Base-by-base conservation (phyloP, 179 eudicot genomes). In the Silene noctiflora region DNA sequence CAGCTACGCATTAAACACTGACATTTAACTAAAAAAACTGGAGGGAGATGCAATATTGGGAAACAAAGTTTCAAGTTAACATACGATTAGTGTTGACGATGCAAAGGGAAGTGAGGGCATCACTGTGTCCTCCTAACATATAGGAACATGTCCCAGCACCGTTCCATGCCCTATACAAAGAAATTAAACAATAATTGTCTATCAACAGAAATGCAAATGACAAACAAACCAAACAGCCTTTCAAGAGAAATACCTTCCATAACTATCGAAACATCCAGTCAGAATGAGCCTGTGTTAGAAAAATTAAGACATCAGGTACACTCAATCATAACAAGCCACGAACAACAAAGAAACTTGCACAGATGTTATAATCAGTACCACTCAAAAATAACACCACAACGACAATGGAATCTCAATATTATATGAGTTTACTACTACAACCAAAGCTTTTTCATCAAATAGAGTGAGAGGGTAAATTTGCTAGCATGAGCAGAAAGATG, bases 241-340 rank as follows among this genome's bases (percentile, higher is more conserved):
- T 39, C 16, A 53, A 53, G 25, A 4, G 56, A 14, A 48, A 80
- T 89, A 95, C 99, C 99, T 95, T 87, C 90, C 99, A 55, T 85
- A 76, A 71, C 89, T 83, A 81, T 95, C 99, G 78, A 88, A 95
- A 79, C 92, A 91, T 69, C 99, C 99, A 3, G 99, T 95, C 81
- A 93, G 76, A 77, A 95, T 78, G 79, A 88, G 85, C 87, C 99
- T 95, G 89, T 62, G 31, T 72, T 19, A 56, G n/a, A 35, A 78
- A n/a, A 59, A 73, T 13, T 48, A 35, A 29, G 53, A 51, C 21
- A 12, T 69, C 62, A 74, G 63, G 6, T 69, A 8, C 3, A 6
- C 6, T 3, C 46, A 51, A 75, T 75, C 67, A 73, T 61, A 3
- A 48, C 16, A 21, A 69, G 10, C 12, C 12, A 62, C 20, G 33